Evolutionary conservation across 2,329 filamentous ascomycete species (phyloP).

Genomic region (Pseudogymnoascus pannorum): DNA sequence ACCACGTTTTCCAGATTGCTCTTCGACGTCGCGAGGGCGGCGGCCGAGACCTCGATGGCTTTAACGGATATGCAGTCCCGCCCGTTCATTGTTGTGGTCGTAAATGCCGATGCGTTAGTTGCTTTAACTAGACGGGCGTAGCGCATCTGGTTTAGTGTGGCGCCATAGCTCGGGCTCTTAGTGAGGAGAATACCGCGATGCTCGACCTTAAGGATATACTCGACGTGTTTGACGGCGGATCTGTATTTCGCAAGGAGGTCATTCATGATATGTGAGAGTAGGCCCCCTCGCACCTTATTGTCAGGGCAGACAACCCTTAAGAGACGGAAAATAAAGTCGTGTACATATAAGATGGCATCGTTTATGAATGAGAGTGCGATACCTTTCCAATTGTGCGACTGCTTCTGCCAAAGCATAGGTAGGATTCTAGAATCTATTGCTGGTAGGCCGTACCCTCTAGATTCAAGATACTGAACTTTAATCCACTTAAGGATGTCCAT

Average conservation of each 20-base stretch:
- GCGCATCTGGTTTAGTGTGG: slow-evolving; percentile 22
- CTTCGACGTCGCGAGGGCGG: not conserved
- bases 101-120: not conserved
- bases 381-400: slow-evolving; percentile 35
- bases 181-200: slow-evolving; percentile 39
- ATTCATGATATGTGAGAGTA: slow-evolving; percentile 14
- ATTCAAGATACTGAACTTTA: slow-evolving; percentile 11
- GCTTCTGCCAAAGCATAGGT: slow-evolving; percentile 14
- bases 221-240: slow-evolving; percentile 39
- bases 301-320: slow-evolving; percentile 26
- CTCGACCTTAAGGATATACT: slow-evolving; percentile 47
- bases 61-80: not conserved
- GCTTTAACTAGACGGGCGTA: not conserved
- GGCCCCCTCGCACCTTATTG: slow-evolving; percentile 34
- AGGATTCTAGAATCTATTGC: slow-evolving; percentile 13
- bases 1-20: slow-evolving; percentile 33
- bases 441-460: slow-evolving; percentile 14
- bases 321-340: slow-evolving; percentile 34
- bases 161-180: slow-evolving; percentile 44
- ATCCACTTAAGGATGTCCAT: slow-evolving; percentile 12
- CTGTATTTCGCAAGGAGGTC: slow-evolving; percentile 38
- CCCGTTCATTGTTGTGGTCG: not conserved
- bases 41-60: not conserved
- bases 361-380: slow-evolving; percentile 44
- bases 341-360: slow-evolving; percentile 42